Conservation (phyloP, 108 stramenopile genomes). For the Pseudonitzschia delicatissima region DNA sequence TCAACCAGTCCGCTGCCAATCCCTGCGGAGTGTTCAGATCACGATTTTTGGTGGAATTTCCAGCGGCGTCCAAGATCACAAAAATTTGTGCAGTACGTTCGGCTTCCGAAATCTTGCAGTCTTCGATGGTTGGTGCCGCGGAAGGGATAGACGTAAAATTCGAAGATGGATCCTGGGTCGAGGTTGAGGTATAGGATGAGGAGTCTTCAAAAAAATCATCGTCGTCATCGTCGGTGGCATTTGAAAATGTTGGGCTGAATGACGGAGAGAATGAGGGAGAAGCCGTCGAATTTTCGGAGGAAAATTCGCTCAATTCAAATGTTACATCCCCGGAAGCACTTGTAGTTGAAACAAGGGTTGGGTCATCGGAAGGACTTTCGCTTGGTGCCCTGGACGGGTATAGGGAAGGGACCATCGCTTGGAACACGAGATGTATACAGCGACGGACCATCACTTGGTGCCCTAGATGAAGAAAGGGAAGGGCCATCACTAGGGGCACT, state of each 20-base stretch:
- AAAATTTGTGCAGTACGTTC: constrained; percentile 32
- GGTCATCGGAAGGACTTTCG: not conserved
- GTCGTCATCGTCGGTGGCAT: too few relatives aligned
- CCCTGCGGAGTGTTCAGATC: constrained; percentile 38
- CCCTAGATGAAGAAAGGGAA: not conserved
- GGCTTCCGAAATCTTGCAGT: constrained; percentile 23
- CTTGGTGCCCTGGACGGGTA: not conserved
- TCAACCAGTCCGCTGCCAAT: constrained; percentile 42
- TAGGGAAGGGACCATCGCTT: not conserved
- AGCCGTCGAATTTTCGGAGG: too few relatives aligned
- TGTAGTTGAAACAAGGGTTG: not conserved
- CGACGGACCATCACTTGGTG: not conserved
- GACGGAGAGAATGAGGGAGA: not conserved
- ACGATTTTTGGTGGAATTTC: constrained; percentile 20
- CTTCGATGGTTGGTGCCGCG: constrained; percentile 3
- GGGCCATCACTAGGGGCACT: not conserved
- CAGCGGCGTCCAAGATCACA: constrained; percentile 17
- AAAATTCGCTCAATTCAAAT: too few relatives aligned
- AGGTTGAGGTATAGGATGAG: too few relatives aligned
- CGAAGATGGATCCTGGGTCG: too few relatives aligned
- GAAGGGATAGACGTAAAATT: constrained; percentile 10
- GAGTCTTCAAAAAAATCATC: not conserved
- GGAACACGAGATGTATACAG: not conserved
- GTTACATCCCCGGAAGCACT: not conserved
- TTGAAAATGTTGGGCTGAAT: not conserved